These are phyloP conservation scores for Zelonia costaricensis DNA, from an alignment of 208 protist genomes.

Conservation along the genomic window DNA sequence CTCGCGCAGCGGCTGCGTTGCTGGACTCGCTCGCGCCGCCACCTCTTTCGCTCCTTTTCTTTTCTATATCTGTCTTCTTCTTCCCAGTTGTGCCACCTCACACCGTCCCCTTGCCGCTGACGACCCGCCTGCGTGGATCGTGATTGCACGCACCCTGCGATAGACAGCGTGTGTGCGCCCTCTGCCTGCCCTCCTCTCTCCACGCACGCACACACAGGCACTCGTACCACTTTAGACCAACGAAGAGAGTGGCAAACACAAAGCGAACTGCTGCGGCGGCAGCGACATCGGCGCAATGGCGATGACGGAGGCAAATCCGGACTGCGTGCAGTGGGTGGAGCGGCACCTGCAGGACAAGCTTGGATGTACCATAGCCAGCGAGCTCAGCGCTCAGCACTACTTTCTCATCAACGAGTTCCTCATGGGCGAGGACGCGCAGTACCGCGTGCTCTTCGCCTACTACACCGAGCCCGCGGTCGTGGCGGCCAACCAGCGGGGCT, in stretches of 20 bases:
- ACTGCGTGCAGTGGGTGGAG: conserved; percentile 83
- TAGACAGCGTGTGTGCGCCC: too few species aligned
- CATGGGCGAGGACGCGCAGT: conserved; percentile 74
- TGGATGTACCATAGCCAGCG: conserved; percentile 31
- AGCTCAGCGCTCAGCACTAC: conserved; percentile 53
- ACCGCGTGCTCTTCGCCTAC: conserved; percentile 74
- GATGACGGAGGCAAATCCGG: conserved; percentile 71
- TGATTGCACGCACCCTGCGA: too few species aligned
- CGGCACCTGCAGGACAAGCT: conserved; percentile 64
- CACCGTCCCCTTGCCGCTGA: too few species aligned
- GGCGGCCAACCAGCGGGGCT: neutral
- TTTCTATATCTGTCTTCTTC: too few species aligned
- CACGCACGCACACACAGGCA: neutral
- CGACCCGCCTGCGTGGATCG: too few species aligned
- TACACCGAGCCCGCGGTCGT: conserved; percentile 32
- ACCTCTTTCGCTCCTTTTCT: too few species aligned
- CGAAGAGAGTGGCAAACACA: neutral
- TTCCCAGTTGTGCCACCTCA: too few species aligned
- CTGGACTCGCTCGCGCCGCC: too few species aligned
- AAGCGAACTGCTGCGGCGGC: neutral
- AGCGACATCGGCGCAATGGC: neutral
- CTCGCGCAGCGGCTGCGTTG: too few species aligned
- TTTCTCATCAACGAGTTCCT: conserved; percentile 82
- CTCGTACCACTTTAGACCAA: neutral
- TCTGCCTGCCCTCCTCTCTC: too few species aligned